Percentiles rank a stretch among this genome's conserved stretches.
Evolutionary conservation across 768 basidiomycete species (phyloP).

Genomic region (Gloeopeniophorella convolvens): DNA sequence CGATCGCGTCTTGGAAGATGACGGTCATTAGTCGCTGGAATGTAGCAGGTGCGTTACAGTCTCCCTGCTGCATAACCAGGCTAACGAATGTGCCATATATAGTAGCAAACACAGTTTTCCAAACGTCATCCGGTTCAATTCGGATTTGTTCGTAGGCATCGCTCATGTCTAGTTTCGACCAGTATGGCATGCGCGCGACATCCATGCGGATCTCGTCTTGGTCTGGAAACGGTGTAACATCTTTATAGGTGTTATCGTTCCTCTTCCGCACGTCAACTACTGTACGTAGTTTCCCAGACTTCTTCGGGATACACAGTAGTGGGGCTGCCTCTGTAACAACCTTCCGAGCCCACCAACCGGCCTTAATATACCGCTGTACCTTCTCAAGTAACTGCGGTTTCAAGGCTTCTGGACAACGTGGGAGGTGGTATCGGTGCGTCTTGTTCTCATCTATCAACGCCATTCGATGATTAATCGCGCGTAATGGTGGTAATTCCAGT

Average conservation of each 20-base stretch:
- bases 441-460: constrained; percentile 29
- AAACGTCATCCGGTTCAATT: constrained; percentile 23
- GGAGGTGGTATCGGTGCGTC: constrained; percentile 31
- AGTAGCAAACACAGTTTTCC: constrained; percentile 28
- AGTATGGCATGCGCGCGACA: constrained; percentile 20
- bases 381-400: constrained; percentile 26
- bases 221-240: constrained; percentile 26
- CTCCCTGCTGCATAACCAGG: constrained; percentile 37
- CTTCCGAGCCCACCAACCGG: constrained; percentile 28
- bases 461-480: constrained; percentile 34
- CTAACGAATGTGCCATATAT: constrained; percentile 33
- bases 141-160: constrained; percentile 31
- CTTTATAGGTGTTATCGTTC: constrained; percentile 29
- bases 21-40: no score
- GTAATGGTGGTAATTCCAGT: constrained; percentile 24
- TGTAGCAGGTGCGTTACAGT: constrained; percentile 40
- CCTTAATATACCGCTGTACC: constrained; percentile 25
- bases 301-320: constrained; percentile 30
- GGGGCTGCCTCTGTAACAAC: constrained; percentile 27
- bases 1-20: no score
- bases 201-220: constrained; percentile 25
- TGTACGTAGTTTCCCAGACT: constrained; percentile 23
- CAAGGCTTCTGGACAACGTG: constrained; percentile 32
- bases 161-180: constrained; percentile 27
- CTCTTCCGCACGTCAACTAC: constrained; percentile 26